A percentile compares a stretch with the other conserved stretches of the same genome.
These are phyloP conservation scores for Claviceps cyperi DNA, from an alignment of 2,329 filamentous ascomycete genomes.

Conservation along the genomic window DNA sequence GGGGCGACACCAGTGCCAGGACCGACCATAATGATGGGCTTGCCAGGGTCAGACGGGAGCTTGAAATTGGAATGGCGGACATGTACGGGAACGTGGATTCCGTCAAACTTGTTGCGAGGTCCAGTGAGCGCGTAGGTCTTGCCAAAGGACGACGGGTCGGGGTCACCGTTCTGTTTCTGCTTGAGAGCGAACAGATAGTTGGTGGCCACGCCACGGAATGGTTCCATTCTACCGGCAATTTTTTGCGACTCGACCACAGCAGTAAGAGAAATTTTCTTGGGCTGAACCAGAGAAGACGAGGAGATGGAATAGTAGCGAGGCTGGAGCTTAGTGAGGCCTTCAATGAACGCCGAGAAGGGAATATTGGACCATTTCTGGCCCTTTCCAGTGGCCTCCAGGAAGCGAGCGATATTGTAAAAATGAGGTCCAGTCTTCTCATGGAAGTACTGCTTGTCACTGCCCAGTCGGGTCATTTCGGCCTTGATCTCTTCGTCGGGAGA, in stretches of 20 bases:
- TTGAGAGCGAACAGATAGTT: constrained; percentile 93
- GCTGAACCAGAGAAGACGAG: constrained; percentile 85
- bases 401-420: constrained; percentile 79
- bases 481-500: constrained; percentile 74
- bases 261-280: constrained; percentile 88
- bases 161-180: constrained; percentile 87
- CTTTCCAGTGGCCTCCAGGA: constrained; percentile 58
- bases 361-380: constrained; percentile 68
- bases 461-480: constrained; percentile 76
- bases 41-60: constrained; percentile 84
- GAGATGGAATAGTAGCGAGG: constrained; percentile 99
- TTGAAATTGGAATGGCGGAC: constrained; percentile 99
- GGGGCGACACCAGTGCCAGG: constrained; percentile 94
- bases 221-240: constrained; percentile 63
- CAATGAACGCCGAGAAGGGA: constrained; percentile 89
- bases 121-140: constrained; percentile 76
- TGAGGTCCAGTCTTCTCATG: constrained; percentile 67
- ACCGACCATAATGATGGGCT: constrained; percentile 90
- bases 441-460: constrained; percentile 92
- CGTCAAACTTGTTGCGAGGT: constrained; percentile 93
- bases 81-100: constrained; percentile 87
- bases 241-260: constrained; percentile 79
- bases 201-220: constrained; percentile 85
- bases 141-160: constrained; percentile 67
- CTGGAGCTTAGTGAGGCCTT: constrained; percentile 87